Percentiles rank a stretch among this genome's conserved stretches.
These are phyloP conservation scores for Penicillium sp. DNA, from an alignment of 2,329 filamentous ascomycete species.

Conservation along the genomic window DNA sequence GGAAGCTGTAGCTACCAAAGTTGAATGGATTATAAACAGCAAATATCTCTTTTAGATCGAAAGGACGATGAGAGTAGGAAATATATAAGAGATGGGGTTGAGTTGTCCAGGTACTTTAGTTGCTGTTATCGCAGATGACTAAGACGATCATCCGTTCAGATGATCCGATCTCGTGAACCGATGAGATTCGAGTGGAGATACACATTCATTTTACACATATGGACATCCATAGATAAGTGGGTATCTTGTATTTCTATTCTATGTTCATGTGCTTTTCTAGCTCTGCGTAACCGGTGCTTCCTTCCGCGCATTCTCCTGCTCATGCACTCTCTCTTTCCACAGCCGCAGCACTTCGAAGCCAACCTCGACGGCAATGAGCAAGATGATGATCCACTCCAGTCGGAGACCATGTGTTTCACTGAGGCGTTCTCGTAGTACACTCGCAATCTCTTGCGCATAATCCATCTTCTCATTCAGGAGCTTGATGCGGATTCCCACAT, in stretches of 20 bases:
- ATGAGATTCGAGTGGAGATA: no score
- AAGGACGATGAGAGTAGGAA: conserved; percentile 1
- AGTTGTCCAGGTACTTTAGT: not conserved
- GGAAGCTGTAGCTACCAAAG: not conserved
- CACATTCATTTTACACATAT: no score
- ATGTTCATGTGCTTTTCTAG: not conserved
- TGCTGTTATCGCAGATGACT: conserved; percentile 16
- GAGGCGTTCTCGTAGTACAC: conserved; percentile 77
- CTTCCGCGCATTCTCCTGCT: conserved; percentile 27
- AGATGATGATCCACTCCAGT: conserved; percentile 93
- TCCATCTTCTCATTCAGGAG: conserved; percentile 96
- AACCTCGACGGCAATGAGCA: conserved; percentile 88
- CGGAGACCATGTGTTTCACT: conserved; percentile 85
- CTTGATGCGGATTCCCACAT: conserved; percentile 86
- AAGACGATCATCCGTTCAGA: conserved; percentile 16
- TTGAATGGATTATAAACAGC: not conserved
- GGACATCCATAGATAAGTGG: not conserved
- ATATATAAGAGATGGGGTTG: not conserved
- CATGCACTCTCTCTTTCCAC: conserved; percentile 56
- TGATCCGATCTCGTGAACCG: conserved; percentile 1
- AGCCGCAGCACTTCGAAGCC: conserved; percentile 75
- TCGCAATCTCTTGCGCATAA: conserved; percentile 93
- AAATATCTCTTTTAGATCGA: not conserved
- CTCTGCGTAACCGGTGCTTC: not conserved
- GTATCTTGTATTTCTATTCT: conserved; percentile 10